Conservation (phyloP, 768 basidiomycete genomes). For the Pleurotus pulmonarius region DNA sequence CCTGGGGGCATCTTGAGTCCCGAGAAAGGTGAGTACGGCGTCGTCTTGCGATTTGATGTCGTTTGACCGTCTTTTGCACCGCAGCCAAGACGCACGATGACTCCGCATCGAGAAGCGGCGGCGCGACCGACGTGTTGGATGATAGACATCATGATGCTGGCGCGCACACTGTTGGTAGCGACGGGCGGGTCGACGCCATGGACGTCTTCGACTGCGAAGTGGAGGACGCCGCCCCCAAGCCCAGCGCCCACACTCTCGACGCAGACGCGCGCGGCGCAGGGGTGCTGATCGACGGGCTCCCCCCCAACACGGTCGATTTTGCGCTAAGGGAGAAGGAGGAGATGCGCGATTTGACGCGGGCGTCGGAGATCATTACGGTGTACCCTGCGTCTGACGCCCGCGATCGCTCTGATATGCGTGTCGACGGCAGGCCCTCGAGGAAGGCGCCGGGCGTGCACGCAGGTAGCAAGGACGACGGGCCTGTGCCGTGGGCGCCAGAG, state of each 20-base stretch:
- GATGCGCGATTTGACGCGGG: constrained; percentile 83
- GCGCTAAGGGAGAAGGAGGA: constrained; percentile 83
- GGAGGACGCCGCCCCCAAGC: constrained; percentile 1
- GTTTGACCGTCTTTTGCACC: too few species aligned
- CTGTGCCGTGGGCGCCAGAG: constrained; percentile 45
- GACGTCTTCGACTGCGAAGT: constrained; percentile 13
- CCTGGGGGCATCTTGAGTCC: constrained; percentile 29
- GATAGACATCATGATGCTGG: constrained; percentile 12
- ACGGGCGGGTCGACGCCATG: constrained; percentile 26
- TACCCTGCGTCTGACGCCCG: constrained; percentile 13
- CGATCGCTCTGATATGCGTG: neutral
- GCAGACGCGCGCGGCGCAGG: constrained; percentile 10
- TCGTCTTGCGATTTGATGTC: too few species aligned
- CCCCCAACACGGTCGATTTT: constrained; percentile 72
- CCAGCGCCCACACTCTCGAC: neutral
- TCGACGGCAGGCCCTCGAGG: neutral
- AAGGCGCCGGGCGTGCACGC: neutral
- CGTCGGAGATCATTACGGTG: constrained; percentile 69
- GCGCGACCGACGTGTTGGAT: too few species aligned
- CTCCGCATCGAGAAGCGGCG: too few species aligned
- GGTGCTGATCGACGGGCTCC: constrained; percentile 5
- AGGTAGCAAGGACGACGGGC: constrained; percentile 1
- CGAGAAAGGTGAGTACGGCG: constrained; percentile 2
- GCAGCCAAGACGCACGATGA: too few species aligned
- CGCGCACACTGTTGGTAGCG: constrained; percentile 38